Evolutionary conservation across 495 filamentous ascomycete species (phyloP).

Genomic region (Aspergillus hancockii): DNA sequence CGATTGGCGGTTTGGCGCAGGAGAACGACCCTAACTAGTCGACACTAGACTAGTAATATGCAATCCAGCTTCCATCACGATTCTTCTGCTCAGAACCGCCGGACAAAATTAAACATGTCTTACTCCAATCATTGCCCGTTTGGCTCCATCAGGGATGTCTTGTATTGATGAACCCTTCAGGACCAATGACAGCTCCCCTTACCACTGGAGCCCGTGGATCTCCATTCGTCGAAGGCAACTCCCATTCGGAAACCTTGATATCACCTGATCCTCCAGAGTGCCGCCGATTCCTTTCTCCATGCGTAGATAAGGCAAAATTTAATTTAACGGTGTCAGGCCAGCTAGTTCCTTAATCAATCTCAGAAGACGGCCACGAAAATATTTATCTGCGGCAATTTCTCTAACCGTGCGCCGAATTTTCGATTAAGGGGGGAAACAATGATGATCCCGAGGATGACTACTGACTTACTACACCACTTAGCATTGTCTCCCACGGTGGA

Average conservation of each 20-base stretch:
- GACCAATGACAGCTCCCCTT: slow-evolving; percentile 6
- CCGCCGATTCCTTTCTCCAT: neutral
- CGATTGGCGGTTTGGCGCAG: neutral
- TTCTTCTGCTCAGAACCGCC: neutral
- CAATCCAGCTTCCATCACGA: neutral
- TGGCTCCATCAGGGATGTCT: slow-evolving; percentile 12
- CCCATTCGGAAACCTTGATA: neutral
- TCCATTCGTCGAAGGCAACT: neutral
- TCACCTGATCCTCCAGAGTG: neutral
- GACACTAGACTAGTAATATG: neutral
- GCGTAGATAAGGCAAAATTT: neutral
- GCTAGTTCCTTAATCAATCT: neutral
- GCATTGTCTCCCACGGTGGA: neutral
- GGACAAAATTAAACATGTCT: slow-evolving; percentile 11
- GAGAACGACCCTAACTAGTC: neutral
- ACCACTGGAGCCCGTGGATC: neutral
- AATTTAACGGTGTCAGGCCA: neutral
- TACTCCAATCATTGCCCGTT: slow-evolving; percentile 8
- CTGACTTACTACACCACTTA: neutral
- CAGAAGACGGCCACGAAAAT: neutral
- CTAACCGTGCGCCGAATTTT: neutral
- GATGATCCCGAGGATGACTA: neutral
- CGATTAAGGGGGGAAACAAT: neutral
- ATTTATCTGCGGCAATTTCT: neutral
- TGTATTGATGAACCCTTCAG: slow-evolving; percentile 14